phyloP scores from a whole-genome alignment of 2,329 filamentous ascomycete genomes.

The Alternaria panax region DNA sequence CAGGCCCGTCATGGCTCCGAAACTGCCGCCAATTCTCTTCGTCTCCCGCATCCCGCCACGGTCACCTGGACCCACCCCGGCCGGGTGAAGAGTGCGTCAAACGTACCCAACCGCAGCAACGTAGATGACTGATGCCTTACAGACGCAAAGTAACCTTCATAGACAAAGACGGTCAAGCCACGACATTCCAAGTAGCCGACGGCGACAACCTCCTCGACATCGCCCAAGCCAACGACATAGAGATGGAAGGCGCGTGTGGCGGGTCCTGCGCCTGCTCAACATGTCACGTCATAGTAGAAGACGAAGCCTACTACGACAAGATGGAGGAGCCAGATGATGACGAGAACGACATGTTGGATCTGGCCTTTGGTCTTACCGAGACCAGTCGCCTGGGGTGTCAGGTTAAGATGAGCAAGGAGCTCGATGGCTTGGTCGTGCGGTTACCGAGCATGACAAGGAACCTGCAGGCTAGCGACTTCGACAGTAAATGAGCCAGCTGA shows the following conservation, averaged over 20 bases:
- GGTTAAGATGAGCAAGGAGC: slow-evolving; percentile 86
- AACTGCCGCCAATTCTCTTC: slow-evolving; percentile 67
- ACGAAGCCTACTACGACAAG: slow-evolving; percentile 76
- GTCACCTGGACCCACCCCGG: slow-evolving; percentile 83
- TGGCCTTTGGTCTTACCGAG: slow-evolving; percentile 89
- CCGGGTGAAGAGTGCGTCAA: slow-evolving; percentile 84
- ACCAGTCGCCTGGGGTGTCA: slow-evolving; percentile 86
- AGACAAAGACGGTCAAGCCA: slow-evolving; percentile 82
- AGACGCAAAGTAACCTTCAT: slow-evolving; percentile 91
- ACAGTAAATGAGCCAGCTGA: not conserved
- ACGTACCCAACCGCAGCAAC: not conserved
- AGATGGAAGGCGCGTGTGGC: slow-evolving; percentile 98
- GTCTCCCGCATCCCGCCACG: slow-evolving; percentile 69
- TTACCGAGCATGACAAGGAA: slow-evolving; percentile 95
- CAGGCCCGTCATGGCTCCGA: slow-evolving; percentile 5
- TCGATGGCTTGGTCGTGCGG: slow-evolving; percentile 85
- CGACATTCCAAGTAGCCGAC: slow-evolving; percentile 79
- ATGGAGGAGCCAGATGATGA: slow-evolving; percentile 64
- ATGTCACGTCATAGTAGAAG: slow-evolving; percentile 85
- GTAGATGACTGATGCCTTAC: slow-evolving; percentile 13
- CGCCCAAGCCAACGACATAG: slow-evolving; percentile 90
- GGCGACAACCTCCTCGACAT: slow-evolving; percentile 96
- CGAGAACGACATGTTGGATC: slow-evolving; percentile 67
- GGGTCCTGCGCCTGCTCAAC: slow-evolving; percentile 93
- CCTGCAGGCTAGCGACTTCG: slow-evolving; percentile 91